phyloP scores from a whole-genome alignment of 176 grass and related monocot genomes.

The Eragrostis curvula region DNA sequence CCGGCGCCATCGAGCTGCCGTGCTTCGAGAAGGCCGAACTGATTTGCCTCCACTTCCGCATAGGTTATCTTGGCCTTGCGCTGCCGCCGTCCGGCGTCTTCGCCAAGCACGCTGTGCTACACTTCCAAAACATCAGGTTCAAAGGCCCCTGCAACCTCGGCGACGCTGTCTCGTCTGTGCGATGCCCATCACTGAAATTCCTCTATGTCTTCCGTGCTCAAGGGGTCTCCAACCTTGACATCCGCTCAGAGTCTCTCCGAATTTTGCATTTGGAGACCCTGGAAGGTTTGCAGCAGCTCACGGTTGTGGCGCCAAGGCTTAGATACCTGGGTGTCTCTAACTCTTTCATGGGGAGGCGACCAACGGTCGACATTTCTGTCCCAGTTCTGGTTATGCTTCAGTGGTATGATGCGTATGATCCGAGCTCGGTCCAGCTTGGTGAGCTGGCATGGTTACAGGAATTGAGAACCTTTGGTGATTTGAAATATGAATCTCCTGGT shows the following conservation, averaged over 20 bases:
- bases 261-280: background rate
- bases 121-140: background rate
- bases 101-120: background rate
- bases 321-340: accelerated
- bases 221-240: background rate
- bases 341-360: background rate
- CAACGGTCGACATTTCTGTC: background rate
- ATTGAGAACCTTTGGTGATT: background rate
- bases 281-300: background rate
- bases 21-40: background rate
- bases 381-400: background rate
- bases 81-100: slow-evolving; percentile 12
- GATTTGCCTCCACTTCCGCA: background rate
- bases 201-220: background rate
- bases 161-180: background rate
- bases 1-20: background rate
- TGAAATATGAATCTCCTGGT: background rate
- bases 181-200: background rate
- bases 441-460: background rate
- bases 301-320: slow-evolving; percentile 10
- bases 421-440: background rate
- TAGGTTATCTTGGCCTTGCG: background rate
- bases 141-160: background rate
- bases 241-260: slow-evolving; percentile 23
- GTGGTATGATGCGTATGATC: background rate